A percentile compares a stretch with the other conserved stretches of the same genome.
Evolutionary conservation across 2,329 filamentous ascomycete genomes (phyloP).

Genomic region (Pyricularia pennisetigena): DNA sequence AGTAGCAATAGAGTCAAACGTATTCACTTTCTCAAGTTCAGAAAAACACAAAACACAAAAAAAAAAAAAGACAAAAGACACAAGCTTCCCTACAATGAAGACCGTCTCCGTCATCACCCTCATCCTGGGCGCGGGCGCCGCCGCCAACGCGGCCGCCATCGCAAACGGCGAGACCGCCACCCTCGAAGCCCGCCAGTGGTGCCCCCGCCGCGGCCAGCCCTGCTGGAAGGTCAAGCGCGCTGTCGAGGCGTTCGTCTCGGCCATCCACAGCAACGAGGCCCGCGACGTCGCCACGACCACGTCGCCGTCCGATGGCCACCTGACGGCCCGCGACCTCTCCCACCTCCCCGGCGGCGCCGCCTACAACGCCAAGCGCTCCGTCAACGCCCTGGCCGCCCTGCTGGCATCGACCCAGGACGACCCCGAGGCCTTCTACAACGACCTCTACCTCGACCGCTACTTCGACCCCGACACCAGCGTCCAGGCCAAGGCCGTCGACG

Average conservation of each 20-base stretch:
- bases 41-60: neutral
- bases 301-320: slow-evolving; percentile 2
- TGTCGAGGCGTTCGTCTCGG: slow-evolving; percentile 9
- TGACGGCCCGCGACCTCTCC: slow-evolving; percentile 9
- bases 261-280: neutral
- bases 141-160: slow-evolving; percentile 7
- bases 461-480: slow-evolving; percentile 8
- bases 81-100: slow-evolving; percentile 10
- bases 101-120: slow-evolving; percentile 5
- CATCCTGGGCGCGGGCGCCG: slow-evolving; percentile 10
- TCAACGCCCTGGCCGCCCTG: slow-evolving; percentile 12
- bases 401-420: slow-evolving; percentile 13
- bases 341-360: slow-evolving; percentile 9
- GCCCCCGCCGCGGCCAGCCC: slow-evolving; percentile 8
- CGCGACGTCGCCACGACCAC: slow-evolving; percentile 2
- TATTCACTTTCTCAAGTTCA: neutral
- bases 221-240: slow-evolving; percentile 13
- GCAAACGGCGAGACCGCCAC: neutral
- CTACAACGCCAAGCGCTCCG: slow-evolving; percentile 11
- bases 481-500: neutral
- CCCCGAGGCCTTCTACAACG: slow-evolving; percentile 12
- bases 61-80: neutral
- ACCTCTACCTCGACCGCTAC: slow-evolving; percentile 10
- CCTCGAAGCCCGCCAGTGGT: slow-evolving; percentile 7
- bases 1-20: neutral